Evolutionary conservation across 176 grass and related monocot species (phyloP), one percentile per base, ranked within the genome.

Genomic region (Areca catechu): DNA sequence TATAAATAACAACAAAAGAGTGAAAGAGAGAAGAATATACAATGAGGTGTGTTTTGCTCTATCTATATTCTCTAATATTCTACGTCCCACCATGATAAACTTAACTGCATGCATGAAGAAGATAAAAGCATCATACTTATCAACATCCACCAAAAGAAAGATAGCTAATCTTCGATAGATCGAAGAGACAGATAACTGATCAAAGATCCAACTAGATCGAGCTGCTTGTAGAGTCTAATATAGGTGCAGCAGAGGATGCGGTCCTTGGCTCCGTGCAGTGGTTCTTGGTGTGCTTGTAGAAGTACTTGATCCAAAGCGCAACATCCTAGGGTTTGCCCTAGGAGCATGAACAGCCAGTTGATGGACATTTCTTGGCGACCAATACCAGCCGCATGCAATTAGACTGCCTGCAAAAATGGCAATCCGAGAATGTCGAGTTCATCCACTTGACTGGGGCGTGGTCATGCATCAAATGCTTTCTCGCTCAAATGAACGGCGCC

Each of bases 321-420:
- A 65, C 73, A 76, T 5, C 84, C 89, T 0, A 88, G 71, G 55
- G 66, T 82, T 73, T 95, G 77, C 0, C 84, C 77, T 0, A 95
- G 77, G 5, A 95, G 37, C 51, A 95, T 66, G 78, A 95, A 88
- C 3, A 95, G 12, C 84, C 84, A 95, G 66, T 95, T 95, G 74
- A 88, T 88, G 15, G 73, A 19, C 16, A 16, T 71, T 88, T 88
- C 0, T 88, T 79, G 9, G 61, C 50, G 9, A 78, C 62, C 71
- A 95, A 74, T 54, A 67, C 77, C 0, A 77, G 89, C 34, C 63
- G 51, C 71, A 88, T 17, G 59, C 19, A 66, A 5, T 25, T 15
- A 0, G 14, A 0, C 50, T 58, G 16, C 9, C 62, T 54, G 43
- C 89, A 95, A 5, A 17, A 61, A 3, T 0, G 66, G 80, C 89